Base-by-base conservation (phyloP, 768 basidiomycete genomes). In the Amanita muscaria region DNA sequence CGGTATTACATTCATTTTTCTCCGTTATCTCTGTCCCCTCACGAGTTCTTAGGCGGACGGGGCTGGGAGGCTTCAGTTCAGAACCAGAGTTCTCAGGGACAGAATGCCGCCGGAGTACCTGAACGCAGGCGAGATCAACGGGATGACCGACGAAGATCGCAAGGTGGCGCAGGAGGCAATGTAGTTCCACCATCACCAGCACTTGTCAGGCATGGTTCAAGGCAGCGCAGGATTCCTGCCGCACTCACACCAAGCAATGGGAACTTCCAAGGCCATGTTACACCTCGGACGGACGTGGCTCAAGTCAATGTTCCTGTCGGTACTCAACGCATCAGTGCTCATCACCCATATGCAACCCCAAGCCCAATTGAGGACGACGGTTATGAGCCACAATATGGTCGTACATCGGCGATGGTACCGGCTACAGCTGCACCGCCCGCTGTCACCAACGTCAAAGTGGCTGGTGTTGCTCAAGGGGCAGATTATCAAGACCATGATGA, bases 1-100 rank as follows among this genome's bases (percentile, higher is more conserved):
- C 56, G 81, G 85, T 85, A 51, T 46, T 70, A n/a, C 10, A 4
- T 32, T 39, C 27, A 6, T 43, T 44, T 12, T 46, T 19, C 27
- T 29, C 41, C 12, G 40, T 39, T 24, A 18, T 39, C 12, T 14
- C 48, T 36, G 22, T 16, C 15, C 23, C 38, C 38, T 45, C 23
- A 40, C 37, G 27, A 42, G 38, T 54, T 27, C 29, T 49, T 38
- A 88, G 85, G 81, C 53, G 93, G 92, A 37, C 87, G 87, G 66
- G 94, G 94, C 42, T 98, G 93, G 93, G 92, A 97, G 65, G 76
- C 75, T 36, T 80, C 82, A 30, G 64, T 77, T 42, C 78, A 82
- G 61, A 79, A 69, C 53, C 79, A 82, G 54, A 74, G 81, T 42
- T 66, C 77, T 23, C 79, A 82, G 58, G 75, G 80, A 49, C 84